These are phyloP conservation scores for Priceomyces haplophilus DNA, from an alignment of 805 yeast genomes.

Conservation along the genomic window DNA sequence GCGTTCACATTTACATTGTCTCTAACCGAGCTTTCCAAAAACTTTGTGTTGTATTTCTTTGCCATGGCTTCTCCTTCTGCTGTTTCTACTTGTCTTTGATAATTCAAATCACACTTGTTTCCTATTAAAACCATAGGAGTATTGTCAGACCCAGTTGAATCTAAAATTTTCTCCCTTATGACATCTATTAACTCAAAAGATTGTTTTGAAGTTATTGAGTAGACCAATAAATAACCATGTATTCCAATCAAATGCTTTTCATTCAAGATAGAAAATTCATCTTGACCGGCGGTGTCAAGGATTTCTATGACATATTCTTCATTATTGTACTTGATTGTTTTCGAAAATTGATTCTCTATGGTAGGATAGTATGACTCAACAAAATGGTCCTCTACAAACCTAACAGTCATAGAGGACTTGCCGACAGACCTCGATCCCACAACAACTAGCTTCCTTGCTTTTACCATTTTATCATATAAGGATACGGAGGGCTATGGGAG, in stretches of 20 bases:
- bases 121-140: conserved; percentile 59
- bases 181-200: conserved; percentile 74
- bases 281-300: conserved; percentile 92
- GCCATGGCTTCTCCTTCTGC: conserved; percentile 51
- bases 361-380: conserved; percentile 90
- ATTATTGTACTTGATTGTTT: conserved; percentile 63
- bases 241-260: conserved; percentile 77
- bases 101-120: conserved; percentile 66
- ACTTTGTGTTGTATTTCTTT: conserved; percentile 41
- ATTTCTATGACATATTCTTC: conserved; percentile 80
- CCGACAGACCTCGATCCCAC: conserved; percentile 90
- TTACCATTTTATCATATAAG: conserved; percentile 26
- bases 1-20: conserved; percentile 42
- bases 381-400: conserved; percentile 84
- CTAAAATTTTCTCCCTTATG: conserved; percentile 80
- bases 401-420: conserved; percentile 78
- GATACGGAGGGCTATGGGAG: background rate
- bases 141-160: conserved; percentile 51
- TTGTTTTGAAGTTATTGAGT: conserved; percentile 73
- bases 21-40: conserved; percentile 49
- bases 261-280: conserved; percentile 77
- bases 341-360: conserved; percentile 79
- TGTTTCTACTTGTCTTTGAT: conserved; percentile 57
- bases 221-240: conserved; percentile 79
- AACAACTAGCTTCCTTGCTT: conserved; percentile 75